phyloP scores from a whole-genome alignment of 108 stramenopile genomes.

The Cyclotella cryptica region DNA sequence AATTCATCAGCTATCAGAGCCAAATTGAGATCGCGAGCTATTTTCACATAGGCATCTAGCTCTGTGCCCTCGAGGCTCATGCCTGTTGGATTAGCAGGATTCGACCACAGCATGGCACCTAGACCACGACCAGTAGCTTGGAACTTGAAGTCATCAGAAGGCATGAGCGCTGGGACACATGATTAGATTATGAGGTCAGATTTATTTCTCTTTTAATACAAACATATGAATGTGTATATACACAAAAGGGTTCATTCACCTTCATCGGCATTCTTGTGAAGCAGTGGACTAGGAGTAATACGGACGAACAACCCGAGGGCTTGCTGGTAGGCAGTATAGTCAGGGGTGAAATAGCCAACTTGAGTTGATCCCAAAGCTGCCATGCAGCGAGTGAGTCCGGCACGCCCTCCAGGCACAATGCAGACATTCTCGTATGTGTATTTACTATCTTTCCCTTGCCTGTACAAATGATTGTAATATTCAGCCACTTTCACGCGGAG shows the following conservation, averaged over 20 bases:
- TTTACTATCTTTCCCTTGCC: conserved; percentile 51
- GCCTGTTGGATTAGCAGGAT: conserved; percentile 55
- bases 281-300: conserved; percentile 48
- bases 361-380: conserved; percentile 50
- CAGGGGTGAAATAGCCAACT: conserved; percentile 59
- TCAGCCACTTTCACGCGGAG: conserved; percentile 43
- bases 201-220: neutral
- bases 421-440: conserved; percentile 62
- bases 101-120: conserved; percentile 45
- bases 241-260: neutral
- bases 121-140: conserved; percentile 46
- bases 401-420: conserved; percentile 59
- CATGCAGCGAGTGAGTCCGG: conserved; percentile 56
- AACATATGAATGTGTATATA: neutral
- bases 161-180: conserved; percentile 36
- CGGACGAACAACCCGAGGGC: conserved; percentile 52
- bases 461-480: conserved; percentile 56
- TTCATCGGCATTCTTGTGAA: conserved; percentile 45
- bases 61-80: conserved; percentile 48
- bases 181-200: neutral
- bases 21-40: conserved; percentile 29
- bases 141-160: conserved; percentile 51
- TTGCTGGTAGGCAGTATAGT: conserved; percentile 62
- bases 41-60: conserved; percentile 40
- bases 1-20: conserved; percentile 61